A percentile compares a stretch with the other conserved stretches of the same genome.
Evolutionary conservation across 2,329 filamentous ascomycete genomes (phyloP).

Genomic region (Dendryphion nanum): DNA sequence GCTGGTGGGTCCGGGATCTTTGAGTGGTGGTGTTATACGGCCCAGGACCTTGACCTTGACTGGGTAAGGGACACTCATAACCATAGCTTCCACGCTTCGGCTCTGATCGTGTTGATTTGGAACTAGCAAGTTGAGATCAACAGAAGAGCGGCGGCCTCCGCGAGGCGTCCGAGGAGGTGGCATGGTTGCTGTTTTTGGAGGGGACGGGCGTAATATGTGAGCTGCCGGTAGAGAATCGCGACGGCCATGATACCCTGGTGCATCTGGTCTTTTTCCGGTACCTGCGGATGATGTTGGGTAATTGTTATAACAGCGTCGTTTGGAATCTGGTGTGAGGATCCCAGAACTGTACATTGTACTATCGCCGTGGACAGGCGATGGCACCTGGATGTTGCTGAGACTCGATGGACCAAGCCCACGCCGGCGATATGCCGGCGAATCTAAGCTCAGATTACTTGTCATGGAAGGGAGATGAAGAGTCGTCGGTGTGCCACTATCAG

Average conservation of each 20-base stretch:
- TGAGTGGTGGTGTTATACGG: slow-evolving; percentile 70
- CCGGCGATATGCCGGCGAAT: slow-evolving; percentile 29
- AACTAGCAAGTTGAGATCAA: slow-evolving; percentile 22
- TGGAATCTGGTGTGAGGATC: slow-evolving; percentile 32
- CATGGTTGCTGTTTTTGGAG: slow-evolving; percentile 32
- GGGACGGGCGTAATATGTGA: slow-evolving; percentile 24
- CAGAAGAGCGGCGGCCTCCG: slow-evolving; percentile 18
- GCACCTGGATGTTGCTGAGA: slow-evolving; percentile 29
- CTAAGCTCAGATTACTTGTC: slow-evolving; percentile 41
- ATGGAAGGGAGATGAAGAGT: slow-evolving; percentile 36
- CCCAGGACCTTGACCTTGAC: slow-evolving; percentile 76
- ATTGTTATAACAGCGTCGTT: slow-evolving; percentile 36
- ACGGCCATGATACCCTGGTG: slow-evolving; percentile 38
- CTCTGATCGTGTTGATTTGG: slow-evolving; percentile 39
- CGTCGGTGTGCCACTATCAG: slow-evolving; percentile 31
- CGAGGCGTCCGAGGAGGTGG: slow-evolving; percentile 33
- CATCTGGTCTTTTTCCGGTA: slow-evolving; percentile 59
- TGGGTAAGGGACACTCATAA: slow-evolving; percentile 71
- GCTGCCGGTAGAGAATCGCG: slow-evolving; percentile 36
- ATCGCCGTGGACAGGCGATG: slow-evolving; percentile 21
- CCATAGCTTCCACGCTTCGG: slow-evolving; percentile 63
- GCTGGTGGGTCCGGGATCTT: slow-evolving; percentile 21
- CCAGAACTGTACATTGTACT: slow-evolving; percentile 27
- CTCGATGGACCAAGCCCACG: slow-evolving; percentile 22
- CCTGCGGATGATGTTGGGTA: slow-evolving; percentile 45